Conservation (phyloP, 176 grass and related monocot genomes). For the Oryza longistaminata region DNA sequence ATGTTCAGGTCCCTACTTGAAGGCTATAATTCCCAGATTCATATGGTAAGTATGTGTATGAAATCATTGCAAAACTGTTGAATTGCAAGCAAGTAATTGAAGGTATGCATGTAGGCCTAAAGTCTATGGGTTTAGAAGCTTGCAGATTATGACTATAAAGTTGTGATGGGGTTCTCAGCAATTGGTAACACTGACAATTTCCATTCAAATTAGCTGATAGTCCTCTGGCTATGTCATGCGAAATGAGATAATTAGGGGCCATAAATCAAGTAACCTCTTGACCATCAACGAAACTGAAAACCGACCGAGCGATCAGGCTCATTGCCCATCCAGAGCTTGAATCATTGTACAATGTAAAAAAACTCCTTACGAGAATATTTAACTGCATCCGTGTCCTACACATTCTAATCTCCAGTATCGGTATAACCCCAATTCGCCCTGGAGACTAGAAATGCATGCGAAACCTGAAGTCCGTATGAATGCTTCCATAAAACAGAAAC, state of each 20-base stretch:
- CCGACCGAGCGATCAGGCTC: background rate
- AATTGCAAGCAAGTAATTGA: background rate
- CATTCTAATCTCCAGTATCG: background rate
- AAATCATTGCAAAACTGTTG: background rate
- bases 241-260: background rate
- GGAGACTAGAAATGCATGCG: background rate
- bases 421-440: too few relatives aligned
- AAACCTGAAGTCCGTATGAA: background rate
- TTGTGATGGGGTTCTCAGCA: background rate
- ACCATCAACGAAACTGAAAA: background rate
- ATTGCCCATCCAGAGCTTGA: background rate
- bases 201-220: background rate
- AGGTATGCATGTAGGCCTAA: background rate
- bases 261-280: background rate
- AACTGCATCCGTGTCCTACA: background rate
- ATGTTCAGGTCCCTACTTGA: too few relatives aligned
- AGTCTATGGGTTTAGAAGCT: too few relatives aligned
- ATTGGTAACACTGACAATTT: background rate
- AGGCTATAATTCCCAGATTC: background rate
- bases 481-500: background rate
- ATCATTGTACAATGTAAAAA: background rate
- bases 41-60: background rate
- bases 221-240: background rate
- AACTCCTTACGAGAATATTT: background rate
- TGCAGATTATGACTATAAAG: too few relatives aligned